Evolutionary conservation across 257 asterid genomes (phyloP).

Genomic region (Solanum corneliomulleri): DNA sequence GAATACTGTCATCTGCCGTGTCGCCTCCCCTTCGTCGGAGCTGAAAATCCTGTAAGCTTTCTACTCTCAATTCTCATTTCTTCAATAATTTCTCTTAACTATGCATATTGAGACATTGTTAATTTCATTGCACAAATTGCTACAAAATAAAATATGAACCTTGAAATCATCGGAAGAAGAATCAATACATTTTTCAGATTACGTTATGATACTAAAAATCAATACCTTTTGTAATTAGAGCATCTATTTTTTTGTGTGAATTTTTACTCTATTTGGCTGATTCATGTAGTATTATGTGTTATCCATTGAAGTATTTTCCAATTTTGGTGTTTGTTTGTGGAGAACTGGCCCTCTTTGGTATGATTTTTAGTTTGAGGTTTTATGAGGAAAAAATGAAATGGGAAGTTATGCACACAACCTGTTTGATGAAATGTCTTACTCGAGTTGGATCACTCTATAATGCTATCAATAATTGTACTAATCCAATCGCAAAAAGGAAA

Average conservation of each 20-base stretch:
- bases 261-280: not conserved
- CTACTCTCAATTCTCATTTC: not conserved
- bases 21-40: not conserved
- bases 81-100: not conserved
- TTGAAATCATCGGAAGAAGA: not conserved
- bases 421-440: conserved; percentile 28
- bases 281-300: not conserved
- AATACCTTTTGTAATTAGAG: not conserved
- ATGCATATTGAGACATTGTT: not conserved
- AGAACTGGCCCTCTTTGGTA: not conserved
- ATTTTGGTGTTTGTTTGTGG: not conserved
- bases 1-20: not conserved
- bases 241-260: not conserved
- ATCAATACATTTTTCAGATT: not conserved
- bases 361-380: not conserved
- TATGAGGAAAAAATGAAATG: not conserved
- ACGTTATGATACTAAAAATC: not conserved
- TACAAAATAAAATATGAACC: not conserved
- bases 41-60: not conserved
- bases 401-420: not conserved
- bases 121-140: not conserved
- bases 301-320: not conserved
- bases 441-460: not conserved
- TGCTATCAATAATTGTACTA: not conserved
- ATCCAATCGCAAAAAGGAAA: not conserved